Conservation (phyloP, 2,329 filamentous ascomycete genomes). For the Ambrosiella beaveri region DNA sequence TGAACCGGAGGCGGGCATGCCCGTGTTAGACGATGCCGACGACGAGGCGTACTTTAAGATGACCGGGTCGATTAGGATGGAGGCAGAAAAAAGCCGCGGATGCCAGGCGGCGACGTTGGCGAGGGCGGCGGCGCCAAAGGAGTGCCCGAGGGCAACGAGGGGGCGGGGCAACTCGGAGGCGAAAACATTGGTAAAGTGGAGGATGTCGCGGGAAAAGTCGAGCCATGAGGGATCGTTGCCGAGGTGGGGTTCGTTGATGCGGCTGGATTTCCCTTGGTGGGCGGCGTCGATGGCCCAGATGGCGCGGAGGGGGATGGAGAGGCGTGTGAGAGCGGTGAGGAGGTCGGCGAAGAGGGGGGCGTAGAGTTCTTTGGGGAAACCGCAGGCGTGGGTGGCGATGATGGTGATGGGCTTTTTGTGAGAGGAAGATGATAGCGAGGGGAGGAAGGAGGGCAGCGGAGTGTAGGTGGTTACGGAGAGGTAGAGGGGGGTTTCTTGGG, state of each 20-base stretch:
- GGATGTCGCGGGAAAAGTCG: constrained; percentile 69
- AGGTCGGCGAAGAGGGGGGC: constrained; percentile 85
- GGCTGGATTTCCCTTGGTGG: constrained; percentile 63
- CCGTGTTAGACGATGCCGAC: background rate
- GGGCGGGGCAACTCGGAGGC: constrained; percentile 50
- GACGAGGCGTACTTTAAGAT: constrained; percentile 34
- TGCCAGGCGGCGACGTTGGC: constrained; percentile 57
- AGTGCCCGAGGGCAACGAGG: constrained; percentile 72
- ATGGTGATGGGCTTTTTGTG: constrained; percentile 51
- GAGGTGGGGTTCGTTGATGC: constrained; percentile 56
- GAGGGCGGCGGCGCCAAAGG: constrained; percentile 65
- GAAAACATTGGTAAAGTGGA: constrained; percentile 73
- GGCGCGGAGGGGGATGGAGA: constrained; percentile 51
- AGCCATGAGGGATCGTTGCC: constrained; percentile 83
- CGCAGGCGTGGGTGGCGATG: constrained; percentile 77
- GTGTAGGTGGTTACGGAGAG: constrained; percentile 79
- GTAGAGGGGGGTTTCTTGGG: constrained; percentile 57
- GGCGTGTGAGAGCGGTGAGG: constrained; percentile 33
- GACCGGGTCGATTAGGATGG: constrained; percentile 75
- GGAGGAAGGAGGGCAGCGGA: constrained; percentile 55
- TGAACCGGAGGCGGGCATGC: constrained; percentile 39
- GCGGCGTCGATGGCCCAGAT: constrained; percentile 89
- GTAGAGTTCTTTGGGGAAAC: constrained; percentile 87
- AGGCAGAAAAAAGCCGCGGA: constrained; percentile 57
- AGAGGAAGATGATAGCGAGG: constrained; percentile 47